Base-by-base conservation (phyloP, 2,329 filamentous ascomycete species). In the Penicillium decumbens region DNA sequence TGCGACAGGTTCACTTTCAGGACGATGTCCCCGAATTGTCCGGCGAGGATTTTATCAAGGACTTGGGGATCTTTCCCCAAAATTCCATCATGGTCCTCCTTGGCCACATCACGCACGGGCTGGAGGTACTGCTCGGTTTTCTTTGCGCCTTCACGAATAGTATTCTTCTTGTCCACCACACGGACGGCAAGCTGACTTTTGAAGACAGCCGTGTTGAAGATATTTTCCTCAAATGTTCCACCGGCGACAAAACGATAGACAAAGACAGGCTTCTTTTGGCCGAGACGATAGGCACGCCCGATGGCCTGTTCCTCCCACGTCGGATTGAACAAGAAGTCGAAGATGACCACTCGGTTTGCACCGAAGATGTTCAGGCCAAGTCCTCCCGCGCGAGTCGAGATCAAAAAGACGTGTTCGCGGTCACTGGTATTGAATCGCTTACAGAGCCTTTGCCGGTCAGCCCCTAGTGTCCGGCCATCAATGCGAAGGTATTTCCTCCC, bases 321-420 rank as follows among this genome's bases (percentile, higher is more conserved):
- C 0, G 91, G 91, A 55, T 91, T 93, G 72, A 84, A 95, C 53
- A 79, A 77, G 62, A 87, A 89, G 65, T 96, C 91, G 48, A 95
- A 87, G 18, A 96, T 85, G 18, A 96, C 80, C 1, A 95, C 88
- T 18, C 91, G 82, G 65, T 90, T 95, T 1, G 91, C 91, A 1
- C 86, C 84, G 35, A 82, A 81, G 10, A 96, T 85, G 56, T 96
- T 96, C 43, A 95, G 75, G 0, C 91, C 91, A 1, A 90, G 73
- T 0, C 89, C 89, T 20, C 90, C 91, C 7, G 91, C 89, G 51
- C 71, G 83, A 1, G 89, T 95, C 0, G 89, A 95, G 49, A 95
- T 89, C 1, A 96, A 73, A 63, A 88, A 88, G 0, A 95, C 76
- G 15, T 74, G 62, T 1, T 66, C 49, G 23, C 83, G 77, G 1